Percentiles rank a stretch among this genome's conserved stretches.
phyloP scores from a whole-genome alignment of 768 basidiomycete genomes.

The Lactarius trivialis region DNA sequence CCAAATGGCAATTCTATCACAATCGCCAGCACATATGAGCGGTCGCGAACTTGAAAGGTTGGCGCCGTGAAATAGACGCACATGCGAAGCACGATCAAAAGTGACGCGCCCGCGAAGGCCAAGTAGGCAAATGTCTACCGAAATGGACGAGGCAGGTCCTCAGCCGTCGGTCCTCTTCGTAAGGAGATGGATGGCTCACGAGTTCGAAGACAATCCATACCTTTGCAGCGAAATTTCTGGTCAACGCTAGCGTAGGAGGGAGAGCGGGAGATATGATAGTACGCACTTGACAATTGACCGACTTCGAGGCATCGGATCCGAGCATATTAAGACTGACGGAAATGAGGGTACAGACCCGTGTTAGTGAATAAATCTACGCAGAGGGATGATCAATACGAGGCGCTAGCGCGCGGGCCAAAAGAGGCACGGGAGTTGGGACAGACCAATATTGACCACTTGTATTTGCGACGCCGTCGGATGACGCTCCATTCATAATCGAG shows the following conservation, averaged over 20 bases:
- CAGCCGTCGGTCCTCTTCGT: no score
- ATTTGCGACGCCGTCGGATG: not conserved
- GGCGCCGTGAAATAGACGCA: not conserved
- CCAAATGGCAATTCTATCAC: slow-evolving; percentile 10
- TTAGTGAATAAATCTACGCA: slow-evolving; percentile 12
- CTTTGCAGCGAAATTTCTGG: not conserved
- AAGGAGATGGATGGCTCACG: not conserved
- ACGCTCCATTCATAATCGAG: not conserved
- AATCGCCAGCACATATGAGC: not conserved
- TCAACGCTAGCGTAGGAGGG: not conserved
- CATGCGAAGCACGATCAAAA: slow-evolving; percentile 12
- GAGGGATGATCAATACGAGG: not conserved
- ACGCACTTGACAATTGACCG: slow-evolving; percentile 15
- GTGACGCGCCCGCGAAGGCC: not conserved
- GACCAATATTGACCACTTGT: slow-evolving; percentile 14
- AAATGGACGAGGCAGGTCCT: not conserved
- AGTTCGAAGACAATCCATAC: not conserved
- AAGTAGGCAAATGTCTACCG: not conserved
- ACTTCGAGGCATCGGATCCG: not conserved
- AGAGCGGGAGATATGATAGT: not conserved
- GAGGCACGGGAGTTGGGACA: not conserved
- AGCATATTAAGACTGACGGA: not conserved
- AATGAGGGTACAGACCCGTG: not conserved
- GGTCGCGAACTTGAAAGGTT: not conserved
- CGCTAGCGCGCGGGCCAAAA: no score